Conservation (phyloP, 345 rosid species). For the Chamaenerion angustifolium region DNA sequence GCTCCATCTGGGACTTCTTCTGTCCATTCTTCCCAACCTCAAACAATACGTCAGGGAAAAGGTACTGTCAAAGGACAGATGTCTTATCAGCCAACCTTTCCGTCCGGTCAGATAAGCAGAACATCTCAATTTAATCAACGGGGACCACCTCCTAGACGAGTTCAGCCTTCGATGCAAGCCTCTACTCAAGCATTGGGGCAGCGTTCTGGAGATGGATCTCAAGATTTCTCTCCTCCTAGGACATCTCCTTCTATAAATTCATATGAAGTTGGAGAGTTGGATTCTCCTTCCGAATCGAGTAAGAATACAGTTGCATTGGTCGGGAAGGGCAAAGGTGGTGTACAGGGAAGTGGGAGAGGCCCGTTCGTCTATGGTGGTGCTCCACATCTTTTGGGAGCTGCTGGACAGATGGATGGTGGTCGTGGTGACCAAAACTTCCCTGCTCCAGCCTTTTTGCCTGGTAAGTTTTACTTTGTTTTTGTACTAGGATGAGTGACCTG, state of each 20-base stretch:
- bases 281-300: slow-evolving; percentile 38
- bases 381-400: slow-evolving; percentile 44
- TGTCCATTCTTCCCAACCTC: slow-evolving; percentile 30
- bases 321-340: slow-evolving; percentile 49
- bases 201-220: slow-evolving; percentile 43
- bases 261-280: slow-evolving; percentile 43
- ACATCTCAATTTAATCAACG: slow-evolving; percentile 28
- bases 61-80: slow-evolving; percentile 30
- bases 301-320: slow-evolving; percentile 42
- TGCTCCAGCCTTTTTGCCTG: slow-evolving; percentile 55
- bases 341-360: slow-evolving; percentile 60
- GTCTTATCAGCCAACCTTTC: slow-evolving; percentile 29
- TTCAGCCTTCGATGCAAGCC: slow-evolving; percentile 14
- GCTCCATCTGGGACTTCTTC: slow-evolving; percentile 22
- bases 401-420: slow-evolving; percentile 46
- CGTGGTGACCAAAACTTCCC: slow-evolving; percentile 75
- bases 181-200: slow-evolving; percentile 37
- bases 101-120: slow-evolving; percentile 34
- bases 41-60: slow-evolving; percentile 44
- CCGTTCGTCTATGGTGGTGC: slow-evolving; percentile 57
- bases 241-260: slow-evolving; percentile 26
- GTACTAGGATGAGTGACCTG: too few species aligned
- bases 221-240: slow-evolving; percentile 56
- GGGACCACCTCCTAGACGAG: slow-evolving; percentile 28
- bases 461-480: slow-evolving; percentile 17